phyloP scores from a whole-genome alignment of 305 asterid genomes.

The Fraxinus latifolia region DNA sequence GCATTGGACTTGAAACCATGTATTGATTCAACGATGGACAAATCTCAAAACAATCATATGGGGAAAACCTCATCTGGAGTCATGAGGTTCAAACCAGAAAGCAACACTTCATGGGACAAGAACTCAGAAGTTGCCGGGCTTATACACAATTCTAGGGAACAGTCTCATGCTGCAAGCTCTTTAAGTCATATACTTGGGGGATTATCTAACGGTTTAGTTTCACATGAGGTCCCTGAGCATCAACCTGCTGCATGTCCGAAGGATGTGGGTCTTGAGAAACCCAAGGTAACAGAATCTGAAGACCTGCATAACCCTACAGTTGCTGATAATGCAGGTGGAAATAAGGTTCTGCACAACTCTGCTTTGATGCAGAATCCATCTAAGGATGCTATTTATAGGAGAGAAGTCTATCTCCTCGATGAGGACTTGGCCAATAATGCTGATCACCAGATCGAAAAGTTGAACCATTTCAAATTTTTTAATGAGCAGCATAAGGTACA shows the following conservation, averaged over 20 bases:
- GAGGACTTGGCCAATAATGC: slow-evolving; percentile 40
- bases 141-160: slow-evolving; percentile 30
- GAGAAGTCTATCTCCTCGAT: slow-evolving; percentile 46
- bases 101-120: slow-evolving; percentile 29
- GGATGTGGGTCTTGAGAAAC: slow-evolving; percentile 28
- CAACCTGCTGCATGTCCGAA: slow-evolving; percentile 30
- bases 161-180: slow-evolving; percentile 32
- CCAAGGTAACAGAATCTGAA: slow-evolving; percentile 26
- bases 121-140: slow-evolving; percentile 36
- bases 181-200: slow-evolving; percentile 30
- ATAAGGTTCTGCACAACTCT: slow-evolving; percentile 28
- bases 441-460: slow-evolving; percentile 29
- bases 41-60: slow-evolving; percentile 25
- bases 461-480: slow-evolving; percentile 25
- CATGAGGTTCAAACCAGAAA: slow-evolving; percentile 26
- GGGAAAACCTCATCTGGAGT: slow-evolving; percentile 27
- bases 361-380: slow-evolving; percentile 19
- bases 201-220: slow-evolving; percentile 32
- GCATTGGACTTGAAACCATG: slow-evolving; percentile 25
- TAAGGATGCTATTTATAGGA: slow-evolving; percentile 26
- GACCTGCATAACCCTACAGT: slow-evolving; percentile 29
- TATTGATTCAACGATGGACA: slow-evolving; percentile 31
- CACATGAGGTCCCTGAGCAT: slow-evolving; percentile 25
- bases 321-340: slow-evolving; percentile 36
- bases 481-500: slow-evolving; percentile 29